Evolutionary conservation across 2,329 filamentous ascomycete genomes (phyloP).

Genomic region (Verticillium zaregamsianum): DNA sequence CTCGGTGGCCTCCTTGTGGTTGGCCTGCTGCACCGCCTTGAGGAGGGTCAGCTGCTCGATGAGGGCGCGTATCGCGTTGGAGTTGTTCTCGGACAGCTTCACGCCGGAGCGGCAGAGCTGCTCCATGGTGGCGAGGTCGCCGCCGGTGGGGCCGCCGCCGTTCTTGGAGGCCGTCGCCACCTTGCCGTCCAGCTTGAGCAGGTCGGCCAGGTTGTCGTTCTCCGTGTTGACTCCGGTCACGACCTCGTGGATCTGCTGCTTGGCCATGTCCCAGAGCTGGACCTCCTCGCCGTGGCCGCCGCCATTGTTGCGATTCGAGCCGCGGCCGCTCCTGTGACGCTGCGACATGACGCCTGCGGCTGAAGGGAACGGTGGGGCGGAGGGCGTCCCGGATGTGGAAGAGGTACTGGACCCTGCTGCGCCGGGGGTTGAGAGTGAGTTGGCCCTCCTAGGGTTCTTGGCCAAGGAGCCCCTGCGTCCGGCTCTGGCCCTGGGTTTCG

Average conservation of each 20-base stretch:
- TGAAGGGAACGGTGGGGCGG: background rate
- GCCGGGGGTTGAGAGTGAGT: background rate
- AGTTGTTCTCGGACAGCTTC: conserved; percentile 33
- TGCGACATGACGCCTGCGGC: conserved; percentile 32
- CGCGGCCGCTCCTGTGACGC: conserved; percentile 39
- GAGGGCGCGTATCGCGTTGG: conserved; percentile 27
- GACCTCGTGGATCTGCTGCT: conserved; percentile 33
- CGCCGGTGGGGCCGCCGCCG: conserved; percentile 18
- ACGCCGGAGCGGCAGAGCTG: conserved; percentile 37
- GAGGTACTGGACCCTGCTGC: background rate
- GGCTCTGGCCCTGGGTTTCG: background rate
- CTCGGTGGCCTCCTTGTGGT: conserved; percentile 29
- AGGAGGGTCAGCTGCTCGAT: conserved; percentile 40
- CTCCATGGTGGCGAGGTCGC: conserved; percentile 37
- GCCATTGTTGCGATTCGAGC: conserved; percentile 39
- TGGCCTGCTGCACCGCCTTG: conserved; percentile 34
- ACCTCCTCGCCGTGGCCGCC: conserved; percentile 38
- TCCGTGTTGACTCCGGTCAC: conserved; percentile 36
- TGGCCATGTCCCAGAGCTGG: conserved; percentile 37
- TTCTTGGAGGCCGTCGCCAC: conserved; percentile 33
- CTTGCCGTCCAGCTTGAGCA: conserved; percentile 36
- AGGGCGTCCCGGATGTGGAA: background rate
- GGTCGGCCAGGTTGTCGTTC: conserved; percentile 33
- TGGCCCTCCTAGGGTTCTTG: background rate
- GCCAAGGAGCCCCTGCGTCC: background rate